phyloP scores from a whole-genome alignment of 768 basidiomycete species.

The Coprinellus micaceus region DNA sequence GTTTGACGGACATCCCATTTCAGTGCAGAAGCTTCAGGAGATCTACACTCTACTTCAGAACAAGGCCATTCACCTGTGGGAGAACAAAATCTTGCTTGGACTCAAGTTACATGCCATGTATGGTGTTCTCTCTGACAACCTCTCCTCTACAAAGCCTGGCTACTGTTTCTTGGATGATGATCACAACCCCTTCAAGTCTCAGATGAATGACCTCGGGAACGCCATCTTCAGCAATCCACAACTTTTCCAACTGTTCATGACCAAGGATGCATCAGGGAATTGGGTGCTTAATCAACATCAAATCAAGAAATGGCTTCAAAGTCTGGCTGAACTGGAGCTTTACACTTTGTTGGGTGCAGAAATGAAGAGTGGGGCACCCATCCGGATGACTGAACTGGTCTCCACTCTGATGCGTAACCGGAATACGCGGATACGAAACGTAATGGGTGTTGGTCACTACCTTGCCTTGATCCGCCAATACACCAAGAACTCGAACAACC shows the following conservation, averaged over 20 bases:
- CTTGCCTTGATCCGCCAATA: slow-evolving; percentile 1
- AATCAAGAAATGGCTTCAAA: not conserved
- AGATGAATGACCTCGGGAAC: not conserved
- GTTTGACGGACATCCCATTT: not conserved
- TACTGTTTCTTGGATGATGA: not conserved
- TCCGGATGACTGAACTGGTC: not conserved
- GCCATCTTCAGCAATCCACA: not conserved
- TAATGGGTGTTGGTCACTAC: not conserved
- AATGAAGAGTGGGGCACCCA: slow-evolving; percentile 2
- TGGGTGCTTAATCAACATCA: not conserved
- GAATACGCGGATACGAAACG: not conserved
- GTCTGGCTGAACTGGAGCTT: not conserved
- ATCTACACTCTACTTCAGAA: not conserved
- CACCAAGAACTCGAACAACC: not conserved
- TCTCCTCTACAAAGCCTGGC: not conserved
- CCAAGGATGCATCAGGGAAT: not conserved
- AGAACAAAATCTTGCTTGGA: not conserved
- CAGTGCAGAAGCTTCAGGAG: not conserved
- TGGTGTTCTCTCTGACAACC: not conserved
- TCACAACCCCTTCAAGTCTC: not conserved
- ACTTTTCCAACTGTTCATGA: not conserved
- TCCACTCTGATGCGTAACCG: not conserved
- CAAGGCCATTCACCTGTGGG: not conserved
- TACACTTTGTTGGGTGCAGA: not conserved
- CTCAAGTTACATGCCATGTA: not conserved